Percentiles rank a stretch among this genome's conserved stretches.
phyloP scores from a whole-genome alignment of 805 yeast genomes.

The Hanseniaspora lachancei region DNA sequence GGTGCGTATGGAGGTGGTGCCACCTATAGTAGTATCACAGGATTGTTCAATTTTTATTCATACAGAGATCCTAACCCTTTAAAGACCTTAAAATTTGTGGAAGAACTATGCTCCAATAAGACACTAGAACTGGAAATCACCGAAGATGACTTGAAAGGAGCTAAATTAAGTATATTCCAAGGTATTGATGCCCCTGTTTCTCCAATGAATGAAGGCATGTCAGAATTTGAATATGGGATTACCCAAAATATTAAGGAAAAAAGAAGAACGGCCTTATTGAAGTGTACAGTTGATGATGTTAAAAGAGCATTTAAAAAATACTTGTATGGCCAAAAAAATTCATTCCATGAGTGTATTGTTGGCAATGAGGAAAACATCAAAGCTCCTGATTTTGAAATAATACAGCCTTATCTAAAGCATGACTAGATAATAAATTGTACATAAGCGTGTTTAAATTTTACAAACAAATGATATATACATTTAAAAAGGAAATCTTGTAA shows the following conservation, averaged over 20 bases:
- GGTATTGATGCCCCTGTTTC: constrained; percentile 80
- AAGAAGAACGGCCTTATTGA: constrained; percentile 63
- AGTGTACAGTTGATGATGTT: constrained; percentile 51
- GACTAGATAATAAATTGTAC: not conserved
- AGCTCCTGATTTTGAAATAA: constrained; percentile 30
- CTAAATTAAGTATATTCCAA: constrained; percentile 84
- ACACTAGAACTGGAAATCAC: constrained; percentile 33
- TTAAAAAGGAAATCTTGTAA: too few species aligned
- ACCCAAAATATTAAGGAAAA: constrained; percentile 67
- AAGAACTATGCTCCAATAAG: constrained; percentile 35
- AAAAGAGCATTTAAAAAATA: constrained; percentile 55
- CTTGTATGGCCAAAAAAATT: constrained; percentile 23
- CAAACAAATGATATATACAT: too few species aligned
- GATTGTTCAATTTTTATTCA: constrained; percentile 68
- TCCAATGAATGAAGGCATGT: constrained; percentile 63
- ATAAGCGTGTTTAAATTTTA: not conserved
- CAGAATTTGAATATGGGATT: constrained; percentile 52
- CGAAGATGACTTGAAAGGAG: constrained; percentile 63
- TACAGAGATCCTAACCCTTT: constrained; percentile 87
- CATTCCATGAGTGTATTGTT: constrained; percentile 8
- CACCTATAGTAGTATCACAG: constrained; percentile 65
- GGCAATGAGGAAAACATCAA: constrained; percentile 17
- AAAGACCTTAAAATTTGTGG: constrained; percentile 51
- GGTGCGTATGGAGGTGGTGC: constrained; percentile 99
- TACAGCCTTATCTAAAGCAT: constrained; percentile 27